Evolutionary conservation across 2,329 filamentous ascomycete species (phyloP), one percentile per base, ranked within the genome.

Genomic region (Hymenoscyphus scutula): DNA sequence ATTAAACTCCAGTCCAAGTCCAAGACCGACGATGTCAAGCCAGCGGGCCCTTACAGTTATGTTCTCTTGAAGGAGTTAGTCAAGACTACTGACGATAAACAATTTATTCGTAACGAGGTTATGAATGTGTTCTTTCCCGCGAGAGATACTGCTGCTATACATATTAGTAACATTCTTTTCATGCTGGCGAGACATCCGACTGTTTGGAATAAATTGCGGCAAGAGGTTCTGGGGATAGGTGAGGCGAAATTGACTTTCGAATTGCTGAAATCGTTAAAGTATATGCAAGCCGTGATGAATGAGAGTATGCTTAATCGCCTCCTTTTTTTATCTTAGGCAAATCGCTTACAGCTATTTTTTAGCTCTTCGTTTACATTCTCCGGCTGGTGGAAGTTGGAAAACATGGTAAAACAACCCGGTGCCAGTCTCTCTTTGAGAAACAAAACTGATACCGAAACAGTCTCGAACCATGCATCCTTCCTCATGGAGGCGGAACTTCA

Each of bases 251-350:
- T 82, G 1, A 80, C 77, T 0, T 80, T 80, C 57, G 77, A 77
- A 38, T 76, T 82, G 65, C 64, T 86, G 61, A 80, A 78, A 66
- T 76, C 78, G 23, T 76, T 84, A 69, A 79, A 77, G 61, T 85
- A 85, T 60, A 72, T 86, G 59, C 79, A 79, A 66, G 83, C 77
- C 74, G 83, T 82, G 25, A 68, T 86, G 60, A 82, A 84, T 63
- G 84, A 86, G 72, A 81, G 82, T 84, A 75, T 74, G 76, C 70
- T 1, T 45, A 0, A 29, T 17, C 2, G 11, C 5, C 53, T 5
- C 29, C 25, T 25, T 19, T 2, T 6, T 11, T 4, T n/a, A 5
- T 23, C 1, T 19, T 8, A 34, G 7, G 7, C 5, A 19, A 23
- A 10, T 19, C 1, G 32, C 32, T 56, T 23, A 58, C 25, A 48